Evolutionary conservation across 441 rosid genomes (phyloP), one percentile per base, ranked within the genome.

Genomic region (Hura crepitans): DNA sequence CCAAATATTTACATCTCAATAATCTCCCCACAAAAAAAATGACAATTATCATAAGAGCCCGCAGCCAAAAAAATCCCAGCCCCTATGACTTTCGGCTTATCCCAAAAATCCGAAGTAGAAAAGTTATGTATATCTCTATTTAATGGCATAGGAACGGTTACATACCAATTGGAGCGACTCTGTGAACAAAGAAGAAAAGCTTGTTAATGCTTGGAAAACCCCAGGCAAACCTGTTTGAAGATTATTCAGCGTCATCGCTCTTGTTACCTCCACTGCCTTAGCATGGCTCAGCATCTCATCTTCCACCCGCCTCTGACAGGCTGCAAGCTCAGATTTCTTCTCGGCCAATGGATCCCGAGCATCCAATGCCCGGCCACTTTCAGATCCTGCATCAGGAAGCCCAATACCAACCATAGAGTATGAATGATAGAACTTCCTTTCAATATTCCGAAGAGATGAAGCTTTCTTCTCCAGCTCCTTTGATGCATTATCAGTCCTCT

Each of bases 401-500:
- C 97, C 96, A 5, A 93, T 66, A 14, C 97, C 98, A 7, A 89
- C 98, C 80, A 84, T 83, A 6, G 98, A 93, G 76, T 93, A 93
- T 0, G 97, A 89, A 61, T 89, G 89, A 72, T 93, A 93, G 80
- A 85, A 93, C 75, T 89, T 93, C 86, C 91, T 89, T 68, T 93
- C 98, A 42, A 93, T 84, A 85, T 70, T 89, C 27, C 95, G 86
- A 23, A 93, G 85, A 25, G 98, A 84, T 13, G 95, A 86, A 46
- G 98, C 88, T 80, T 93, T 93, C 80, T 85, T 91, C 83, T 93
- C 98, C 50, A 91, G 90, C 80, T 93, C 98, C 77, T 85, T 89
- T 0, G 96, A 85, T 28, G 86, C 91, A 49, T 80, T 66, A 66
- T 91, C 97, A 0, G 92, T 86, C 78, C 86, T 77, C 76, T 88